A percentile compares a stretch with the other conserved stretches of the same genome.
phyloP scores from a whole-genome alignment of 2,329 filamentous ascomycete genomes.

The Curvularia lunata region DNA sequence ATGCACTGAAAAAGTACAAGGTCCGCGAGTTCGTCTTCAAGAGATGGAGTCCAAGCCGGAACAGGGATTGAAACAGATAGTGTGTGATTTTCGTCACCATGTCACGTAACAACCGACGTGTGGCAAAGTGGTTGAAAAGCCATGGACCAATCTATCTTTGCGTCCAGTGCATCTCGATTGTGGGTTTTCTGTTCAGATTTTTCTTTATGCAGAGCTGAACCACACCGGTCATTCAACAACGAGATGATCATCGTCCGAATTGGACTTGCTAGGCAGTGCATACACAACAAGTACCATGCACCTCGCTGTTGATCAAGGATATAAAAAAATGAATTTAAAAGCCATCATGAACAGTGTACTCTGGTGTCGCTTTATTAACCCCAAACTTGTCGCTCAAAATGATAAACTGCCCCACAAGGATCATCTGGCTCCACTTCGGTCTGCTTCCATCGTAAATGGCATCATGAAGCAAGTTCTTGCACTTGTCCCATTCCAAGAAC shows the following conservation, averaged over 20 bases:
- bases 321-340: neutral
- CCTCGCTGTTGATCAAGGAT: neutral
- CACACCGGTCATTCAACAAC: neutral
- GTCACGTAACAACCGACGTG: neutral
- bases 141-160: neutral
- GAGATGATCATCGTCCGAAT: neutral
- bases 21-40: slow-evolving; percentile 81
- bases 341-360: neutral
- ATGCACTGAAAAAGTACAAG: slow-evolving; percentile 71
- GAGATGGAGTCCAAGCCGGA: slow-evolving; percentile 85
- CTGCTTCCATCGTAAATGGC: slow-evolving; percentile 21
- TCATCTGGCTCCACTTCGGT: slow-evolving; percentile 24
- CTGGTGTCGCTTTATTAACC: slow-evolving; percentile 17
- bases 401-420: slow-evolving; percentile 27
- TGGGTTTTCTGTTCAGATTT: neutral
- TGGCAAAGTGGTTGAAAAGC: neutral
- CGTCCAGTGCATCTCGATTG: neutral
- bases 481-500: slow-evolving; percentile 25
- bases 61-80: slow-evolving; percentile 58
- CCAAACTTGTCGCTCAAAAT: slow-evolving; percentile 21
- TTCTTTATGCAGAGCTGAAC: neutral
- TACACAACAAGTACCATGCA: neutral
- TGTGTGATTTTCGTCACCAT: neutral
- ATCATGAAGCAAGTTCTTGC: slow-evolving; percentile 19
- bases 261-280: neutral